A percentile compares a stretch with the other conserved stretches of the same genome.
Evolutionary conservation across 768 basidiomycete genomes (phyloP).

Genomic region (Boletus sp.): DNA sequence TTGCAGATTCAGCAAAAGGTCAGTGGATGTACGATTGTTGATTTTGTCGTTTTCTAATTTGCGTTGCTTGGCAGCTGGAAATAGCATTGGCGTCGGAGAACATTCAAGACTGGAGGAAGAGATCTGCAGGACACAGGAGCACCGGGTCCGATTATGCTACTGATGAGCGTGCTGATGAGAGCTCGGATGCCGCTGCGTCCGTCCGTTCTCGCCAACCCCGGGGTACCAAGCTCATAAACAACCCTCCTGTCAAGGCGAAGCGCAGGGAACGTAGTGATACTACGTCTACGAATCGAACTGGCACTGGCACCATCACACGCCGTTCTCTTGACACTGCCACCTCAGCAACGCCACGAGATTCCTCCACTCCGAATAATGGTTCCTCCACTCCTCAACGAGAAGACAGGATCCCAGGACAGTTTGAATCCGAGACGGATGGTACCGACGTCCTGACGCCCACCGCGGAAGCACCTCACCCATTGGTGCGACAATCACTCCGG

Average conservation of each 20-base stretch:
- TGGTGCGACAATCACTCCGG: conserved; percentile 22
- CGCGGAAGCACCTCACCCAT: conserved; percentile 25
- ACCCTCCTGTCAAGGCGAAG: conserved; percentile 35
- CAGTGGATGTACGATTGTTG: conserved; percentile 15
- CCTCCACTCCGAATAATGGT: conserved; percentile 22
- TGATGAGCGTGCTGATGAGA: conserved; percentile 56
- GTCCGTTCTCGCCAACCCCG: conserved; percentile 42
- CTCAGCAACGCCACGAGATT: conserved; percentile 29
- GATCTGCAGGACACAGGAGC: conserved; percentile 23
- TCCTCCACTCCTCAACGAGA: conserved; percentile 29
- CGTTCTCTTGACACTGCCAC: conserved; percentile 24
- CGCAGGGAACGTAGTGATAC: conserved; percentile 57
- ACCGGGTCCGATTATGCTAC: conserved; percentile 28
- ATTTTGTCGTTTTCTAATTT: conserved; percentile 4
- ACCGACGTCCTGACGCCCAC: conserved; percentile 28
- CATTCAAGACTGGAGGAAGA: conserved; percentile 32
- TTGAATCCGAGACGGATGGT: conserved; percentile 34
- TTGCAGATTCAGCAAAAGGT: conserved; percentile 91
- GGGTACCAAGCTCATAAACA: conserved; percentile 31
- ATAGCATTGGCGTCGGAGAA: conserved; percentile 64
- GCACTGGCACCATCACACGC: conserved; percentile 28
- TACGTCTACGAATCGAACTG: conserved; percentile 57
- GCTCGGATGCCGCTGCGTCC: conserved; percentile 43
- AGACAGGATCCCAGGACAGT: conserved; percentile 39
- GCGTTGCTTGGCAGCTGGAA: conserved; percentile 54